phyloP scores from a whole-genome alignment of 2,329 filamentous ascomycete species.

The Plenodomus lindquistii region DNA sequence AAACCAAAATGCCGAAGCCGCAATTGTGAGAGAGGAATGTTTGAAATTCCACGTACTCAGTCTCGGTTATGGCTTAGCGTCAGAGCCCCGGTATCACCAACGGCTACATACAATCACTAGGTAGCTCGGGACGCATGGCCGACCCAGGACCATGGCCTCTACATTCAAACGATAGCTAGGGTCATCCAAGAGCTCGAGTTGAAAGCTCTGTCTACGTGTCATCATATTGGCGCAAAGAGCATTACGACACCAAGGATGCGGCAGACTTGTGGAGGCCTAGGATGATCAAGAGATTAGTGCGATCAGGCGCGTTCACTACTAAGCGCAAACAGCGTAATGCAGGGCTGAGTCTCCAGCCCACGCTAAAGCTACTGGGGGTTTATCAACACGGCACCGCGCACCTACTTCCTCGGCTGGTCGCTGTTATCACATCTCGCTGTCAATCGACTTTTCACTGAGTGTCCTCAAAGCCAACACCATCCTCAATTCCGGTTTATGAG shows the following conservation, averaged over 20 bases:
- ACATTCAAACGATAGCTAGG: no score
- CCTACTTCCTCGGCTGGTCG: slow-evolving; percentile 6
- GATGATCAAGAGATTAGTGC: slow-evolving; percentile 13
- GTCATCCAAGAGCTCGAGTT: no score
- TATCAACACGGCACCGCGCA: slow-evolving; percentile 27
- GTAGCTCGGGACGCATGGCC: neutral
- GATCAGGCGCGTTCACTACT: slow-evolving; percentile 9
- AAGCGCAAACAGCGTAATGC: slow-evolving; percentile 8
- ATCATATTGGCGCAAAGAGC: slow-evolving; percentile 8
- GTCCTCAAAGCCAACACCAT: slow-evolving; percentile 6
- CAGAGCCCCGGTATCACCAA: neutral
- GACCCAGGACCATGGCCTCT: neutral
- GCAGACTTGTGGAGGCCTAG: slow-evolving; percentile 11
- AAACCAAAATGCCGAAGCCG: neutral
- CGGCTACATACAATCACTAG: neutral
- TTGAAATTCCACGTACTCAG: neutral
- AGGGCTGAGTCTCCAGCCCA: slow-evolving; percentile 11
- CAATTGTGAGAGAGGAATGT: neutral
- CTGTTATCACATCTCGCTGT: slow-evolving; percentile 7
- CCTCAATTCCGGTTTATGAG: slow-evolving; percentile 31
- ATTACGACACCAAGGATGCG: slow-evolving; percentile 9
- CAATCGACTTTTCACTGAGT: slow-evolving; percentile 3
- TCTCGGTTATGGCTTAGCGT: neutral
- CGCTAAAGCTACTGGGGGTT: slow-evolving; percentile 25
- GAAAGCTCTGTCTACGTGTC: slow-evolving; percentile 3